Conservation (phyloP, 805 yeast species). For the Nakazawaea populi region DNA sequence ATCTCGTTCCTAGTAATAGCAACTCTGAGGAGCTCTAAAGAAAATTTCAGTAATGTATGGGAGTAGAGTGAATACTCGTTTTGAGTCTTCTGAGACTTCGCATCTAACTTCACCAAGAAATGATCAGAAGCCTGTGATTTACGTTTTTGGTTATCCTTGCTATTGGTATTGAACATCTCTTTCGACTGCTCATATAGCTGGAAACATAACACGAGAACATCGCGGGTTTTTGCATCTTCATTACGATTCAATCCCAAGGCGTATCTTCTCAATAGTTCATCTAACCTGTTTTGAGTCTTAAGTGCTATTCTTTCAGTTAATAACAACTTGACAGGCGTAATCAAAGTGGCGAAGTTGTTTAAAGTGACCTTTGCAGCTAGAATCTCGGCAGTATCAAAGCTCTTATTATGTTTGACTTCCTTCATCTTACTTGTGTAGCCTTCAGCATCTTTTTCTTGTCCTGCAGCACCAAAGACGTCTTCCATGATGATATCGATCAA, state of each 20-base stretch:
- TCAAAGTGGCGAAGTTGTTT: constrained; percentile 45
- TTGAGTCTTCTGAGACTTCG: constrained; percentile 49
- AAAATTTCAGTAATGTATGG: constrained; percentile 63
- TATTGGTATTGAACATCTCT: constrained; percentile 18
- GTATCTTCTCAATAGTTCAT: constrained; percentile 71
- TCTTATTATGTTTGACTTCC: constrained; percentile 85
- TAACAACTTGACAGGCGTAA: constrained; percentile 64
- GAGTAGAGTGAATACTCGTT: constrained; percentile 51
- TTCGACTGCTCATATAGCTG: constrained; percentile 60
- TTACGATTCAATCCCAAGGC: constrained; percentile 78
- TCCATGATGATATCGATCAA: constrained; percentile 80
- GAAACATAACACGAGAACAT: constrained; percentile 64
- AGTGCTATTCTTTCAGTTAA: constrained; percentile 58
- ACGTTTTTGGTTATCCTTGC: constrained; percentile 12
- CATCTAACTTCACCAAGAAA: constrained; percentile 67
- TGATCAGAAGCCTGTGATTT: constrained; percentile 49
- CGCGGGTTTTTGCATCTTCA: constrained; percentile 46
- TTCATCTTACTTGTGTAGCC: constrained; percentile 81
- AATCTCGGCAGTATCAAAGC: constrained; percentile 82
- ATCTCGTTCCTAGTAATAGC: constrained; percentile 60
- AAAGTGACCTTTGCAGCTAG: constrained; percentile 61
- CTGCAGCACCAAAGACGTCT: constrained; percentile 86
- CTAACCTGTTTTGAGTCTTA: constrained; percentile 68
- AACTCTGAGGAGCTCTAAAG: constrained; percentile 69
- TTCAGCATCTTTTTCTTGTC: constrained; percentile 92